Evolutionary conservation across 2,329 filamentous ascomycete species (phyloP).

Genomic region (Fusarium nanum): DNA sequence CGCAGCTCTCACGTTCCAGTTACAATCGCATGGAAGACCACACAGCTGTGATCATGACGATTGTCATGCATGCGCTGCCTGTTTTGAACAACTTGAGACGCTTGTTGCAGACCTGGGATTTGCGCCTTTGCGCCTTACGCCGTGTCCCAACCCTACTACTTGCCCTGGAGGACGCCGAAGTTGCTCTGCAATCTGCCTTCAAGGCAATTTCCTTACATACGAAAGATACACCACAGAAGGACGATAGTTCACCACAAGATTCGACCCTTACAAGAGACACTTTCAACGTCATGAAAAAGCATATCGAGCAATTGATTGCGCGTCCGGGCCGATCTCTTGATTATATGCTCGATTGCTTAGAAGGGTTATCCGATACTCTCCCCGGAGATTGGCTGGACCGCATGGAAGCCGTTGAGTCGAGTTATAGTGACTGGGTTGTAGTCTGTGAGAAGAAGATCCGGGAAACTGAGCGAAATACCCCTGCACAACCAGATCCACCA

Average conservation of each 20-base stretch:
- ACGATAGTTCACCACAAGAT: constrained; percentile 31
- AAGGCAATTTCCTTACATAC: constrained; percentile 61
- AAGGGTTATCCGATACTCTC: constrained; percentile 84
- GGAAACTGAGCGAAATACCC: constrained; percentile 67
- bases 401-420: constrained; percentile 81
- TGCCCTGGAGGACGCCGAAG: constrained; percentile 74
- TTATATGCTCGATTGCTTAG: constrained; percentile 85
- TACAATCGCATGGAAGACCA: constrained; percentile 87
- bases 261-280: constrained; percentile 57
- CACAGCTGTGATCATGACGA: constrained; percentile 89
- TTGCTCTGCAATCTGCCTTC: constrained; percentile 75
- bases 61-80: constrained; percentile 88
- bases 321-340: constrained; percentile 80
- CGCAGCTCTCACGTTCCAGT: constrained; percentile 60
- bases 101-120: constrained; percentile 81
- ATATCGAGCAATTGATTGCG: constrained; percentile 76
- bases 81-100: constrained; percentile 78
- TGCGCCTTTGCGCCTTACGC: constrained; percentile 79
- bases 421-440: constrained; percentile 84
- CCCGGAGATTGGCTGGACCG: constrained; percentile 89
- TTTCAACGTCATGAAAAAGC: constrained; percentile 68
- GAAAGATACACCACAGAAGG: constrained; percentile 34
- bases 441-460: constrained; percentile 80
- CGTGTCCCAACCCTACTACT: constrained; percentile 76
- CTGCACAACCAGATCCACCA: constrained; percentile 10